Evolutionary conservation across 2,329 filamentous ascomycete genomes (phyloP).

Genomic region (Pseudogymnoascus sp.): DNA sequence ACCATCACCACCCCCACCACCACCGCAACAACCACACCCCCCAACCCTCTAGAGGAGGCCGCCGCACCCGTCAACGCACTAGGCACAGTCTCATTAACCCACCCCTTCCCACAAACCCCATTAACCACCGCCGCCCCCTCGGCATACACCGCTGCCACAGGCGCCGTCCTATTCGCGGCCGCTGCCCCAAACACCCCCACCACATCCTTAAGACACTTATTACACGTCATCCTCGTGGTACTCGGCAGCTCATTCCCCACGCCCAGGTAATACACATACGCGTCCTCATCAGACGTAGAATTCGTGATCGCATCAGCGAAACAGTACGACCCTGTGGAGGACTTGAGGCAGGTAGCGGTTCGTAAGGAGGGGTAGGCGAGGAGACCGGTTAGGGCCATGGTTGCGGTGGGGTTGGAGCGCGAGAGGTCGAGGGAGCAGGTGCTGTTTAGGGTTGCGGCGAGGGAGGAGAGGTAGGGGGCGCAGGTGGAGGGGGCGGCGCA

Average conservation of each 20-base stretch:
- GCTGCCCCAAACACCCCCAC: slow-evolving; percentile 73
- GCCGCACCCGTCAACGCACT: slow-evolving; percentile 17
- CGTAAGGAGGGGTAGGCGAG: slow-evolving; percentile 70
- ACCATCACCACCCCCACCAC: not conserved
- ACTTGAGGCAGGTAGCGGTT: slow-evolving; percentile 68
- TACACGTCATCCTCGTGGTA: slow-evolving; percentile 64
- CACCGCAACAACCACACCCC: not conserved
- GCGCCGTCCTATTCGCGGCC: slow-evolving; percentile 54
- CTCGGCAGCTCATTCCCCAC: slow-evolving; percentile 63
- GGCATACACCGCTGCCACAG: slow-evolving; percentile 61
- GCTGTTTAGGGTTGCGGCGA: slow-evolving; percentile 57
- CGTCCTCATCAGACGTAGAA: slow-evolving; percentile 56
- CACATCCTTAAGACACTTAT: slow-evolving; percentile 64
- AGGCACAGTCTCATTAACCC: slow-evolving; percentile 48
- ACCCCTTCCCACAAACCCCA: slow-evolving; percentile 48
- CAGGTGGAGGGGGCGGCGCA: slow-evolving; percentile 65
- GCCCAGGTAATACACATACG: slow-evolving; percentile 78
- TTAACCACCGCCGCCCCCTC: slow-evolving; percentile 67
- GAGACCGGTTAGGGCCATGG: slow-evolving; percentile 67
- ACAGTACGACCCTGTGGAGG: slow-evolving; percentile 61
- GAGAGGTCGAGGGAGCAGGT: slow-evolving; percentile 63
- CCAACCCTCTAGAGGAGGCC: not conserved
- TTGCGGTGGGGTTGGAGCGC: slow-evolving; percentile 58
- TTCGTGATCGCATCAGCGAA: slow-evolving; percentile 83
- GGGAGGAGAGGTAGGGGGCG: slow-evolving; percentile 49